These are phyloP conservation scores for Colletotrichum abscissum DNA, from an alignment of 2,329 filamentous ascomycete genomes.

Conservation along the genomic window DNA sequence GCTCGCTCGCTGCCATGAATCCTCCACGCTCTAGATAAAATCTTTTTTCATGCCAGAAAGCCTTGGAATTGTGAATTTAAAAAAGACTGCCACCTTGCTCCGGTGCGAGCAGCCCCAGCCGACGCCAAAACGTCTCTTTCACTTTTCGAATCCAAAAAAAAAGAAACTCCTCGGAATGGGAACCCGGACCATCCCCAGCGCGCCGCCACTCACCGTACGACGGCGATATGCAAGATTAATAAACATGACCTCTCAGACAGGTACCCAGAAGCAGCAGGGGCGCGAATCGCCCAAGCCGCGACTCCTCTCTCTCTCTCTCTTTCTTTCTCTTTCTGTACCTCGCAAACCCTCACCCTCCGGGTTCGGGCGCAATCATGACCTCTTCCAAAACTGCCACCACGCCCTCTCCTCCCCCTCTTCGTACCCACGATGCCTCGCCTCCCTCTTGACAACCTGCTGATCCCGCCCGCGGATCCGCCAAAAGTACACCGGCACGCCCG, in stretches of 20 bases:
- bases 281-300: neutral
- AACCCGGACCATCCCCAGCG: neutral
- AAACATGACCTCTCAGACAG: neutral
- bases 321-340: neutral
- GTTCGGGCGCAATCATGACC: conserved; percentile 39
- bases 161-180: neutral
- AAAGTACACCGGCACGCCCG: conserved; percentile 89
- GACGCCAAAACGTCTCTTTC: neutral
- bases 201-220: neutral
- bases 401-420: conserved; percentile 43
- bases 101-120: too few relatives aligned
- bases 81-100: too few relatives aligned
- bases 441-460: conserved; percentile 57
- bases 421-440: conserved; percentile 38
- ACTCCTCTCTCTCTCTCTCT: neutral
- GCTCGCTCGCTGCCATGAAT: neutral
- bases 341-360: neutral
- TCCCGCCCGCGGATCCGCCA: conserved; percentile 81
- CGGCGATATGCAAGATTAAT: neutral
- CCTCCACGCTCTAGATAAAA: neutral
- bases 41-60: neutral
- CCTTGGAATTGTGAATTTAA: neutral
- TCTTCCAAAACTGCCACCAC: conserved; percentile 73
- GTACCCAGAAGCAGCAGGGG: neutral
- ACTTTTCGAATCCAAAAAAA: neutral